These are phyloP conservation scores for Wallacemonas collosoma DNA, from an alignment of 208 protist genomes.

Conservation along the genomic window DNA sequence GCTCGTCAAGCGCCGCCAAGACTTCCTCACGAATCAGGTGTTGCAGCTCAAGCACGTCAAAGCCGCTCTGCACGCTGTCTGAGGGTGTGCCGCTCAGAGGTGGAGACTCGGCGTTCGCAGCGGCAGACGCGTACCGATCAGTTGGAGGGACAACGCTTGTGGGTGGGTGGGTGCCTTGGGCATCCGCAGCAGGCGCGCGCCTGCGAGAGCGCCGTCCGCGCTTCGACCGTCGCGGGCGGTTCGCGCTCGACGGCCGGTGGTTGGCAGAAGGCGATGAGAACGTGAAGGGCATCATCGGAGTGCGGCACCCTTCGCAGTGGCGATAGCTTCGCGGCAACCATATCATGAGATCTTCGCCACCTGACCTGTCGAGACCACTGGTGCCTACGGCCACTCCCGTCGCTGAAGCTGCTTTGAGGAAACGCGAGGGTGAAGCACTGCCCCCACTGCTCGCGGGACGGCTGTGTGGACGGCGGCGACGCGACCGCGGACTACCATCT, in stretches of 20 bases:
- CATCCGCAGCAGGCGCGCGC: no score
- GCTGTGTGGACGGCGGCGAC: neutral
- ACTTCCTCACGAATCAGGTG: neutral
- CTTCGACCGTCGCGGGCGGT: neutral
- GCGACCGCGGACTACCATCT: neutral
- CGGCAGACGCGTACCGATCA: no score
- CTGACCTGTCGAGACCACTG: no score
- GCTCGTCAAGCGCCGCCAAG: conserved; percentile 4
- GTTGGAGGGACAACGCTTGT: no score
- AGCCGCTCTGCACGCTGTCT: neutral
- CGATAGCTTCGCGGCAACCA: conserved; percentile 9
- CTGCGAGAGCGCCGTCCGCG: neutral
- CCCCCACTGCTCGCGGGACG: neutral
- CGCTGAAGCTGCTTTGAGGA: no score
- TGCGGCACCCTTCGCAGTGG: conserved; percentile 8
- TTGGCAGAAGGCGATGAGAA: neutral
- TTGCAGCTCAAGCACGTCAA: conserved; percentile 1
- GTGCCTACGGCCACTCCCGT: no score
- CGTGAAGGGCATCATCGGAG: conserved; percentile 13
- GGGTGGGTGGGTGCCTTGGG: no score
- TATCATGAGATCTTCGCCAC: neutral
- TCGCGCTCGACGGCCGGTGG: neutral
- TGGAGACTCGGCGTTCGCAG: no score
- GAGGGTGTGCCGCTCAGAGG: no score
- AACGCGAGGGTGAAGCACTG: neutral